A percentile compares a stretch with the other conserved stretches of the same genome.
phyloP scores from a whole-genome alignment of 1,139 yeast species.

The Suhomyces atakaporum region DNA sequence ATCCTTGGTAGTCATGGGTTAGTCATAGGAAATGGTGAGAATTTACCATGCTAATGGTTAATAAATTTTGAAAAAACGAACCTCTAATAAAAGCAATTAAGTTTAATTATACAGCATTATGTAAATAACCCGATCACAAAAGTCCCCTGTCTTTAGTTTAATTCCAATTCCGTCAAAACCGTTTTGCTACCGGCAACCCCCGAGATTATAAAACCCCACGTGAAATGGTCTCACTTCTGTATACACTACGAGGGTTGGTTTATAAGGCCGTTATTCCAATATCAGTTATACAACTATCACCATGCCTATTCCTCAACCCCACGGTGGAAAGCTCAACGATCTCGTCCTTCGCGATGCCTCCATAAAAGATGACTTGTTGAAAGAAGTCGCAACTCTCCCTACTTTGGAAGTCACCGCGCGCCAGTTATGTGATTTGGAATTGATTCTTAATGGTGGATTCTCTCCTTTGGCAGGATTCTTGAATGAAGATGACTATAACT shows the following conservation, averaged over 20 bases:
- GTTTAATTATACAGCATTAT: no score
- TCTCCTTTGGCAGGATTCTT: conserved; percentile 90
- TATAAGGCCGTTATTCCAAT: background rate
- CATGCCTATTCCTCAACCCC: conserved; percentile 77
- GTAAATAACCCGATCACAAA: no score
- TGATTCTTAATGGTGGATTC: conserved; percentile 91
- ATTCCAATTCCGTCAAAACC: no score
- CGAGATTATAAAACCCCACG: conserved; percentile 18
- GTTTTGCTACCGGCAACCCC: conserved; percentile 4
- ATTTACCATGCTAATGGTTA: no score
- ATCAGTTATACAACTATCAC: conserved; percentile 1
- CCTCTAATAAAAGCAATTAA: no score
- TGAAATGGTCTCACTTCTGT: conserved; percentile 20
- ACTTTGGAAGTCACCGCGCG: conserved; percentile 72
- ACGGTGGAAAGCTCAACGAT: conserved; percentile 89
- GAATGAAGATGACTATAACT: conserved; percentile 73
- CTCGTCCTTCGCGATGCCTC: conserved; percentile 78
- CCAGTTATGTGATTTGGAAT: conserved; percentile 90
- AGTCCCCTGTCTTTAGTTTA: background rate
- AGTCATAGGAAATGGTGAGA: no score
- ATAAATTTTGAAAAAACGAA: no score
- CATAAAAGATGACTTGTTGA: conserved; percentile 54
- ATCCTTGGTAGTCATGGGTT: no score
- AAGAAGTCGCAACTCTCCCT: conserved; percentile 52
- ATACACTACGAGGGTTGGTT: conserved; percentile 5